phyloP scores from a whole-genome alignment of 192 early-diverging fungal species.

The Coemansia sp. region DNA sequence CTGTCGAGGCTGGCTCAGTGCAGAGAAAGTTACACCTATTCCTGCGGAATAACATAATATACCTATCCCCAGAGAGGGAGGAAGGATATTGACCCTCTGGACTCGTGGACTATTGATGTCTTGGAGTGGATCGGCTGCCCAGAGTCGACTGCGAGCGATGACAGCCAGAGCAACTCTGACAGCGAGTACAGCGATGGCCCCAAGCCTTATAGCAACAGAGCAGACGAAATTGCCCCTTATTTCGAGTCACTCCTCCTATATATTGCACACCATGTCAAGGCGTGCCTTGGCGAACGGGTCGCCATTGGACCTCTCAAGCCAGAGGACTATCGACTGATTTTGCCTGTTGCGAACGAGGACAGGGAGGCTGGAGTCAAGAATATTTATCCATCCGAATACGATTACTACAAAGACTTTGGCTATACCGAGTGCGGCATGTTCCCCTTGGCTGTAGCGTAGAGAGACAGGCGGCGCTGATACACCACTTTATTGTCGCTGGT shows the following conservation, averaged over 20 bases:
- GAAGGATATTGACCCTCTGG: not conserved
- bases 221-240: not conserved
- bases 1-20: not conserved
- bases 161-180: not conserved
- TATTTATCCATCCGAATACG: not conserved
- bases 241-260: not conserved
- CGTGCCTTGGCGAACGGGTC: not conserved
- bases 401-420: not conserved
- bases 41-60: too few relatives aligned
- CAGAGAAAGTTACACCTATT: not conserved
- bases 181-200: not conserved
- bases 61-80: too few relatives aligned
- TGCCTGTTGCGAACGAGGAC: not conserved
- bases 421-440: not conserved
- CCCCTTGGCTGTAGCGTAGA: not conserved
- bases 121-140: not conserved
- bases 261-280: constrained; percentile 3
- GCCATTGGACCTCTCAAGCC: not conserved
- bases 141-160: not conserved
- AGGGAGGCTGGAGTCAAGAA: not conserved
- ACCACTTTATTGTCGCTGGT: not conserved
- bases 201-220: not conserved
- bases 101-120: not conserved
- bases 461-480: not conserved
- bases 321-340: not conserved